phyloP scores from a whole-genome alignment of 179 eudicot species.

The Silene vulgaris region DNA sequence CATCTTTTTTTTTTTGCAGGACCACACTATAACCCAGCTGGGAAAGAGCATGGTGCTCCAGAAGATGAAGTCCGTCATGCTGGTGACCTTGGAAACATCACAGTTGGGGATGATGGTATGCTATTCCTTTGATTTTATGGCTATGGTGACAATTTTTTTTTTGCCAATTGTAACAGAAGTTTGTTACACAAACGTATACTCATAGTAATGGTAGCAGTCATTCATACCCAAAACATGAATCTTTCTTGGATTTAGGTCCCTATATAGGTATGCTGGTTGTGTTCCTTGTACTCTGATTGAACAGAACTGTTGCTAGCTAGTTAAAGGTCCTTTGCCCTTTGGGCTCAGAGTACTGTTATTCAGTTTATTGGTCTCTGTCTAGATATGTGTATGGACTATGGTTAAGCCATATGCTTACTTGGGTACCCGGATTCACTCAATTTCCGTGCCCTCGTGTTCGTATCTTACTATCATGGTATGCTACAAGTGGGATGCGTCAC shows the following conservation, averaged over 20 bases:
- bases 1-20: conserved; percentile 33
- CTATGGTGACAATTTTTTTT: conserved; percentile 12
- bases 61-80: conserved; percentile 84
- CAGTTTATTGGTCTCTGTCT: not conserved
- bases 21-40: conserved; percentile 79
- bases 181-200: too few relatives aligned
- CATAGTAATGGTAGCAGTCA: not conserved
- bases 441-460: too few relatives aligned
- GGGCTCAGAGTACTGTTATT: too few relatives aligned
- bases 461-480: too few relatives aligned
- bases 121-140: not conserved
- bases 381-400: not conserved
- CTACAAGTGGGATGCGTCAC: too few relatives aligned
- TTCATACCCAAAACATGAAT: conserved; percentile 1
- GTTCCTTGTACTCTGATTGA: too few relatives aligned
- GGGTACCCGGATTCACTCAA: not conserved
- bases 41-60: conserved; percentile 90
- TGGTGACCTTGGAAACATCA: conserved; percentile 91
- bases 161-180: conserved; percentile 24
- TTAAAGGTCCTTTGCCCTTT: too few relatives aligned
- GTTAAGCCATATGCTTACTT: not conserved
- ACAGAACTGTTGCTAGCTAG: too few relatives aligned
- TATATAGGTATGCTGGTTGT: too few relatives aligned
- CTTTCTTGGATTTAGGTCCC: too few relatives aligned
- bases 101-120: conserved; percentile 82